Percentiles rank a stretch among this genome's conserved stretches.
phyloP scores from a whole-genome alignment of 2,329 filamentous ascomycete species.

The Sclerotinia minor region DNA sequence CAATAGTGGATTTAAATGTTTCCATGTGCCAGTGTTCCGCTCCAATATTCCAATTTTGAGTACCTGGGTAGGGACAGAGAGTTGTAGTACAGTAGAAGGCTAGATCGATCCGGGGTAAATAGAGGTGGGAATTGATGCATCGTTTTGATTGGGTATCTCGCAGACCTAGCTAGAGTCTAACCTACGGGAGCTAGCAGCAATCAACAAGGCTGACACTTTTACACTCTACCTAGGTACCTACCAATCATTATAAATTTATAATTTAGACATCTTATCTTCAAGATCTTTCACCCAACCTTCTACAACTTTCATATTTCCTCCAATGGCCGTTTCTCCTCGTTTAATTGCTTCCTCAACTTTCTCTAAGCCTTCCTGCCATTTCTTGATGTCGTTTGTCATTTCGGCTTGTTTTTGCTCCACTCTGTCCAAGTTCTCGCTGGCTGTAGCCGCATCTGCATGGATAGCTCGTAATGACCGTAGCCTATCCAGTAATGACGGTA shows the following conservation, averaged over 20 bases:
- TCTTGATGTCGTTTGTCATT: constrained; percentile 78
- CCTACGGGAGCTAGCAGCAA: background rate
- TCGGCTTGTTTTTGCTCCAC: constrained; percentile 79
- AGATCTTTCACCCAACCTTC: constrained; percentile 86
- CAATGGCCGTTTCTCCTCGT: constrained; percentile 68
- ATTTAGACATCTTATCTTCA: constrained; percentile 70
- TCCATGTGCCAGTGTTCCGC: background rate
- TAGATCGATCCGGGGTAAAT: constrained; percentile 17
- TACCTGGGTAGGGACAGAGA: background rate
- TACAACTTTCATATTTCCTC: constrained; percentile 79
- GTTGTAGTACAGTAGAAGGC: constrained; percentile 6
- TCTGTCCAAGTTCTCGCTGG: constrained; percentile 72
- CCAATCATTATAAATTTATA: constrained; percentile 26
- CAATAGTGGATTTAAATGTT: constrained; percentile 1
- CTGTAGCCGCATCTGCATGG: constrained; percentile 82
- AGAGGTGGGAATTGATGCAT: constrained; percentile 1
- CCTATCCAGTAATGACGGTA: constrained; percentile 83
- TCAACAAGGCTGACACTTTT: constrained; percentile 22
- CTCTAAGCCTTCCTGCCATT: constrained; percentile 79
- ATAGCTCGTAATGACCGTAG: constrained; percentile 80
- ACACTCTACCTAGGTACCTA: constrained; percentile 7
- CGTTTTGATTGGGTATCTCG: constrained; percentile 25
- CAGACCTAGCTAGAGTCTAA: background rate
- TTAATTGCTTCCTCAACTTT: constrained; percentile 75
- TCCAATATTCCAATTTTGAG: constrained; percentile 6